Conservation (phyloP, 371 early-diverging fungal genomes). For the Blakeslea trispora region DNA sequence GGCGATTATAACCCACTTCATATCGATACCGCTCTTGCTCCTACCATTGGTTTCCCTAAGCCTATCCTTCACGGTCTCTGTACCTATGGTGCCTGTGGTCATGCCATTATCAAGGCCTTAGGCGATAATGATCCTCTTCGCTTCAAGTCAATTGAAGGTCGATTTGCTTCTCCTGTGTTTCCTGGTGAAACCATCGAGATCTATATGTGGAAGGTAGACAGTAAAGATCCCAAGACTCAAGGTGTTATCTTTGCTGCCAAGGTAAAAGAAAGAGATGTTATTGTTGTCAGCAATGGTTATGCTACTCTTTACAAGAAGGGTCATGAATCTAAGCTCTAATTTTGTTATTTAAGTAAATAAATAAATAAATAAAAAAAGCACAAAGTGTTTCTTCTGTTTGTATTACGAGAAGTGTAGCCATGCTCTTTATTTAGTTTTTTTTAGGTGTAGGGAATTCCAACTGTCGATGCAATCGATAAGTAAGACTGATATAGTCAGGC, state of each 20-base stretch:
- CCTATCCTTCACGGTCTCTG: slow-evolving; percentile 78
- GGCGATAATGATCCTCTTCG: slow-evolving; percentile 56
- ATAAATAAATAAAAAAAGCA: slow-evolving; percentile 4
- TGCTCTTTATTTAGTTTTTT: background rate
- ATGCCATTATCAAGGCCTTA: slow-evolving; percentile 59
- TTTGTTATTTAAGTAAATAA: background rate
- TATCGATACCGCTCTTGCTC: slow-evolving; percentile 64
- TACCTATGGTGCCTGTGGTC: slow-evolving; percentile 67
- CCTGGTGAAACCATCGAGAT: slow-evolving; percentile 72
- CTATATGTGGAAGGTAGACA: slow-evolving; percentile 71
- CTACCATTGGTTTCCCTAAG: slow-evolving; percentile 66
- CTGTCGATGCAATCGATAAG: slow-evolving; percentile 62
- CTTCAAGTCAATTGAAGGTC: slow-evolving; percentile 65
- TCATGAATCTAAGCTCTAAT: slow-evolving; percentile 41
- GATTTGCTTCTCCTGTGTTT: slow-evolving; percentile 74
- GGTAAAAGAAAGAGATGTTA: slow-evolving; percentile 51
- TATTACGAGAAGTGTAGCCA: no score
- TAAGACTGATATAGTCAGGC: slow-evolving; percentile 76
- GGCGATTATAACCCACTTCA: slow-evolving; percentile 80
- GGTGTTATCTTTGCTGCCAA: slow-evolving; percentile 57
- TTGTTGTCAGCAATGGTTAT: slow-evolving; percentile 55
- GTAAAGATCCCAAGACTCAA: slow-evolving; percentile 37
- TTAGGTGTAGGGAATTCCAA: slow-evolving; percentile 72
- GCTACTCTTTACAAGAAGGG: slow-evolving; percentile 35
- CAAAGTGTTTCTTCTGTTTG: no score